Evolutionary conservation across 805 yeast genomes (phyloP).

Genomic region (Zygosaccharomyces lentus): DNA sequence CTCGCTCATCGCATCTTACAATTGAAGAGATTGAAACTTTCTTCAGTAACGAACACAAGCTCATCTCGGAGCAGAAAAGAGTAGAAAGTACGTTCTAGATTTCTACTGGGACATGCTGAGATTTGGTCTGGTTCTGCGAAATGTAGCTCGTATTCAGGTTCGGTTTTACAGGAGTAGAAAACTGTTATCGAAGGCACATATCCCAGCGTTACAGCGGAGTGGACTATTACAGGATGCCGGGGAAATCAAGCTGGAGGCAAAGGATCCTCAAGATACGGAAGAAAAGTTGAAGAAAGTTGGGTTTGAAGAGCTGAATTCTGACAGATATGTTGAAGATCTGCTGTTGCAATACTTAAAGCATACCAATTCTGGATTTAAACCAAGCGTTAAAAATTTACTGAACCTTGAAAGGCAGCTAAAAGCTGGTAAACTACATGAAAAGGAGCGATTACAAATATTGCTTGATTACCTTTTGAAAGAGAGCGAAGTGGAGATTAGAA

Average conservation of each 20-base stretch:
- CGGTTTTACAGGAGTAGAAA: conserved; percentile 15
- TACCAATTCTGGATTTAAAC: conserved; percentile 23
- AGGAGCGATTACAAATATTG: conserved; percentile 12
- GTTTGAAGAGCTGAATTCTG: conserved; percentile 15
- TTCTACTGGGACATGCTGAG: conserved; percentile 4
- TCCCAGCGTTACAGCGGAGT: conserved; percentile 12
- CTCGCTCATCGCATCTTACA: background rate
- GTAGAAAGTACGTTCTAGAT: background rate
- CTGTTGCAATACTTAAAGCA: conserved; percentile 25
- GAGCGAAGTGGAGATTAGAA: conserved; percentile 22
- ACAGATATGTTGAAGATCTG: conserved; percentile 14
- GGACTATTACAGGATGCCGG: conserved; percentile 8
- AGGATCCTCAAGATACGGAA: conserved; percentile 11
- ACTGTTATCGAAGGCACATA: conserved; percentile 10
- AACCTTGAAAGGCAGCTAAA: conserved; percentile 11
- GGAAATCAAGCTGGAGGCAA: conserved; percentile 8
- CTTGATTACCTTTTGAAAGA: conserved; percentile 25
- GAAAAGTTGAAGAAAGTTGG: conserved; percentile 14
- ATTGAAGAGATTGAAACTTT: background rate
- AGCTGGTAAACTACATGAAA: conserved; percentile 4
- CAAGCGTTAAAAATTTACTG: conserved; percentile 21
- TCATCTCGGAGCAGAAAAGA: background rate
- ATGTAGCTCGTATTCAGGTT: conserved; percentile 6
- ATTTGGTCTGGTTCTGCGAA: background rate
- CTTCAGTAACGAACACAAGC: background rate